Base-by-base conservation (phyloP, 2,329 filamentous ascomycete genomes). In the Davidsoniella virescens region DNA sequence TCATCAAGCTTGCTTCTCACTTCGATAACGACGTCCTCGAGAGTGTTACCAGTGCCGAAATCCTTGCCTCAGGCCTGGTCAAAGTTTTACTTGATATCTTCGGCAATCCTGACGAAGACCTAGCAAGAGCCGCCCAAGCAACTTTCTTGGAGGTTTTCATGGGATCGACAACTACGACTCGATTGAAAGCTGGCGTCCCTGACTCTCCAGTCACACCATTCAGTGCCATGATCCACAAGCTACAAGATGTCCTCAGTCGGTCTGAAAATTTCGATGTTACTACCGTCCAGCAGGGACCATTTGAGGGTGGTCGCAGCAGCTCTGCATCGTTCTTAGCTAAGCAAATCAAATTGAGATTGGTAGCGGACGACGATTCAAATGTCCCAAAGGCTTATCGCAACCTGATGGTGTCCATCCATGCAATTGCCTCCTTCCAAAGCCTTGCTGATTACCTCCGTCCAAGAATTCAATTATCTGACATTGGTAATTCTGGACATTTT, bases 191-290 rank as follows among this genome's bases (percentile, higher is more conserved):
- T 14, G 73, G 76, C 4, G 78, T 72, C 33, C 72, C 72, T 10
- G 77, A 83, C 50, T 84, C 82, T 9, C 80, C 85, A 2, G 73
- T 79, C 0, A 94, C 90, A 0, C 82, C 87, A 1, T 94, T 96
- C 63, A 92, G 87, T 59, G 77, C 94, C 48, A 73, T 98, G 63
- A 81, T 94, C 39, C 84, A 88, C 63, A 98, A 98, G 64, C 71
- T 98, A 29, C 92, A 98, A 65, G 92, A 98, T 66, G 70, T 98
- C 52, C 75, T 98, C 51, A 98, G 92, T 69, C 81, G 92, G 57
- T 93, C 90, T 33, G 92, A 98, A 68, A 88, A 96, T 69, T 98
- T 96, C 59, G 92, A 98, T 62, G 90, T 98, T 42, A 78, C 94
- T 54, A 98, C 92, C 6, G 88, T 96, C 50, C 87, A 94, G 62